Percentiles rank a stretch among this genome's conserved stretches.
Evolutionary conservation across 179 eudicot species (phyloP).

Genomic region (Patellifolia procumbens): DNA sequence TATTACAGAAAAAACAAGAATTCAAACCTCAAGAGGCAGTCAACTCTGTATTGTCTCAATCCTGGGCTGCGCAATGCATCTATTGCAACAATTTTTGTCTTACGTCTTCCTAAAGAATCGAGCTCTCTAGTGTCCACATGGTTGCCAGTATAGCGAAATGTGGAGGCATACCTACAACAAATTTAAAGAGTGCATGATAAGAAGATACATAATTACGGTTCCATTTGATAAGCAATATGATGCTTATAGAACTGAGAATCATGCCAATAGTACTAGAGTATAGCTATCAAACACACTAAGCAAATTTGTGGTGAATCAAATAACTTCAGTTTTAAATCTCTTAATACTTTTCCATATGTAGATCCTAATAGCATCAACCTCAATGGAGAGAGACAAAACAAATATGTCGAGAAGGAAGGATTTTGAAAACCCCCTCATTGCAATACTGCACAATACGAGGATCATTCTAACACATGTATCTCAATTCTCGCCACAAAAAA

Average conservation of each 20-base stretch:
- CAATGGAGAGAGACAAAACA: background rate
- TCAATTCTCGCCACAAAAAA: background rate
- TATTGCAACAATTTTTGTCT: conserved; percentile 74
- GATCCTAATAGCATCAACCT: background rate
- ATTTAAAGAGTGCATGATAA: conserved; percentile 5
- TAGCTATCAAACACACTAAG: conserved; percentile 4
- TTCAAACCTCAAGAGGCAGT: conserved; percentile 61
- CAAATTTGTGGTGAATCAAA: too few species aligned
- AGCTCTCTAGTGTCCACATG: conserved; percentile 52
- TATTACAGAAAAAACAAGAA: conserved; percentile 6
- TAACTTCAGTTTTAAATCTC: conserved; percentile 6
- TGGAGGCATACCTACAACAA: conserved; percentile 66
- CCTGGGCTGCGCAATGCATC: conserved; percentile 81
- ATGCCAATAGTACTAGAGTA: background rate
- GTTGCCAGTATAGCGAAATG: conserved; percentile 78
- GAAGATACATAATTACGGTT: background rate
- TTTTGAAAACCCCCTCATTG: background rate
- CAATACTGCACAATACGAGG: background rate
- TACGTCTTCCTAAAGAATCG: conserved; percentile 71
- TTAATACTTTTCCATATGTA: background rate
- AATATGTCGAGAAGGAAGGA: background rate
- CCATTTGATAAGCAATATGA: conserved; percentile 8
- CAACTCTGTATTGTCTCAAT: conserved; percentile 58
- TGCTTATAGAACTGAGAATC: background rate
- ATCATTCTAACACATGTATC: background rate